Conservation (phyloP, 2,329 filamentous ascomycete genomes). For the Alternaria rosae region DNA sequence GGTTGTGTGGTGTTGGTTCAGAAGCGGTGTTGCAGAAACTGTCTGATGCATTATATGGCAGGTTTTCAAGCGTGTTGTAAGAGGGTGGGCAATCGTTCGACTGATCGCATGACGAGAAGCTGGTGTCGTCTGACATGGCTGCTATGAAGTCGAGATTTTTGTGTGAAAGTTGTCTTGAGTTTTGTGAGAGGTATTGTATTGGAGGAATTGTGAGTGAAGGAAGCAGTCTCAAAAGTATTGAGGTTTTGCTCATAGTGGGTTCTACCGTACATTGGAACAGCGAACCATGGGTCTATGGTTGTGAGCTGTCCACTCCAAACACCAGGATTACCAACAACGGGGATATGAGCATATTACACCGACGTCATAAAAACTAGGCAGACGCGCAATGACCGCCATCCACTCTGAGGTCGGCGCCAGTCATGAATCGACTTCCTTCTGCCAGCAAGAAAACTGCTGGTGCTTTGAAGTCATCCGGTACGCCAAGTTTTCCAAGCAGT, state of each 20-base stretch:
- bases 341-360: neutral
- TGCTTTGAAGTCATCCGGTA: slow-evolving; percentile 67
- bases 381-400: slow-evolving; percentile 71
- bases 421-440: slow-evolving; percentile 75
- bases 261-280: neutral
- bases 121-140: neutral
- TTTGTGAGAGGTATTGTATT: neutral
- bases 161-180: neutral
- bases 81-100: neutral
- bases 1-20: neutral
- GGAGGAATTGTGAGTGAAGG: neutral
- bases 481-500: slow-evolving; percentile 62
- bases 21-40: neutral
- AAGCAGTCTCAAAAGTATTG: neutral
- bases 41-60: neutral
- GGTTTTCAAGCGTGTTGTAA: neutral
- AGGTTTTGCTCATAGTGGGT: neutral
- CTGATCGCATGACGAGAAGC: neutral
- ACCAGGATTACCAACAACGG: no score
- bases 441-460: slow-evolving; percentile 73
- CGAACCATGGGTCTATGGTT: neutral
- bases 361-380: slow-evolving; percentile 16
- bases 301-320: neutral
- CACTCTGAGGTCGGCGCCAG: slow-evolving; percentile 71
- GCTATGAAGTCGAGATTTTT: neutral